These are phyloP conservation scores for Gossypium longicalyx DNA, from an alignment of 345 rosid genomes.

Conservation along the genomic window DNA sequence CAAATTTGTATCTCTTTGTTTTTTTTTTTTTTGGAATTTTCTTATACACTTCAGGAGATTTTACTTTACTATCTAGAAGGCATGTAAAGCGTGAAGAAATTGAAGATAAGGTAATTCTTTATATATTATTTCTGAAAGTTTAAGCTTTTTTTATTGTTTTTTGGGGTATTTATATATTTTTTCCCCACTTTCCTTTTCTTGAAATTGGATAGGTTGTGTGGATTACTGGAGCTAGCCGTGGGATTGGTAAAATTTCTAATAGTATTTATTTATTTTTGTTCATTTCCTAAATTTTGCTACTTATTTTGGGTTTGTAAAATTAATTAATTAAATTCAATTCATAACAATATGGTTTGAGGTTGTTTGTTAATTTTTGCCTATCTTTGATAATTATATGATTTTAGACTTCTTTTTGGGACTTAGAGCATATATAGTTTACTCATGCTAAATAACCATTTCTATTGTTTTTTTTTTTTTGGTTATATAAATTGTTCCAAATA, in stretches of 20 bases:
- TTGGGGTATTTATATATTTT: background rate
- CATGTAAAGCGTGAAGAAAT: conserved; percentile 71
- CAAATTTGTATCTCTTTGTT: background rate
- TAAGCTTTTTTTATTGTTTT: background rate
- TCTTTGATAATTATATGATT: background rate
- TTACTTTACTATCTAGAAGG: conserved; percentile 60
- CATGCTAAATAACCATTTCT: background rate
- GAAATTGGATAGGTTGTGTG: conserved; percentile 60
- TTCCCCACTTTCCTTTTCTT: background rate
- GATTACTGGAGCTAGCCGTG: conserved; percentile 98
- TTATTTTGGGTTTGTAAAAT: background rate
- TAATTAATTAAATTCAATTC: background rate
- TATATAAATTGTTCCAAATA: background rate
- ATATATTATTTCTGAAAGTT: background rate
- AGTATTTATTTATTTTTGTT: background rate
- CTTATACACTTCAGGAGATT: conserved; percentile 52
- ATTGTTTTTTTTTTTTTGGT: background rate
- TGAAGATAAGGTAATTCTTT: conserved; percentile 59
- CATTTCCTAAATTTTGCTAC: background rate
- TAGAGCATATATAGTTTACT: background rate
- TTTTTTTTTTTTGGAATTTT: background rate
- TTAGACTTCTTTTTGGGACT: background rate
- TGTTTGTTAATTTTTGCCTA: background rate
- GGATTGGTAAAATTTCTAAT: conserved; percentile 53
- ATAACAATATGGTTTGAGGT: background rate